Percentiles rank a stretch among this genome's conserved stretches.
Conservation (phyloP, 163 green algal species). For the Coccomyxa subellipsoidea region DNA sequence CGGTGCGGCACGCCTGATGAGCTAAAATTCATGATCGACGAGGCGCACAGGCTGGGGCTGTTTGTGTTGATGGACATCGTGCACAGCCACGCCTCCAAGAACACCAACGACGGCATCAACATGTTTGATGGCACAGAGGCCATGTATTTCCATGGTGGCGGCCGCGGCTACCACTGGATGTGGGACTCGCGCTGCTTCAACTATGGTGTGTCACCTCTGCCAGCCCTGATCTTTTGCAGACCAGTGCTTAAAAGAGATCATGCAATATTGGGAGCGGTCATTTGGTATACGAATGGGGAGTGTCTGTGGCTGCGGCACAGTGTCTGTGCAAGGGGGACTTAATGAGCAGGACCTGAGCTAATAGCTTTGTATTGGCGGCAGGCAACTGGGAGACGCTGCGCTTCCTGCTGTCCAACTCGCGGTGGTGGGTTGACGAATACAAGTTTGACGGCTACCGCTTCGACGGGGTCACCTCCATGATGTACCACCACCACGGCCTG, state of each 20-base stretch:
- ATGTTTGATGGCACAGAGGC: slow-evolving; percentile 90
- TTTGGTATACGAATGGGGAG: no score
- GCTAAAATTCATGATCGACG: slow-evolving; percentile 95
- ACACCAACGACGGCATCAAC: slow-evolving; percentile 91
- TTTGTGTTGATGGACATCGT: slow-evolving; percentile 96
- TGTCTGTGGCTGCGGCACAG: no score
- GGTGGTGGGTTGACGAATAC: slow-evolving; percentile 98
- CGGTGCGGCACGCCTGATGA: slow-evolving; percentile 95
- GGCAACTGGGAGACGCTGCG: slow-evolving; percentile 91
- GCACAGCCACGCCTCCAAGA: slow-evolving; percentile 80
- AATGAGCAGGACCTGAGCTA: no score
- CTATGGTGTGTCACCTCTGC: slow-evolving; percentile 83
- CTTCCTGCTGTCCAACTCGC: slow-evolving; percentile 95
- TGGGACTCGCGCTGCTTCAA: slow-evolving; percentile 94
- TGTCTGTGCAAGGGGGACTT: no score
- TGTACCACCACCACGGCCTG: slow-evolving; percentile 99
- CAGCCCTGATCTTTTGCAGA: no score
- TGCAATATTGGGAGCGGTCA: no score
- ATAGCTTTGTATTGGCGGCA: slow-evolving; percentile 29
- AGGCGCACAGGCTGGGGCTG: slow-evolving; percentile 82
- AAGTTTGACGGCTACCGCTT: slow-evolving; percentile 97
- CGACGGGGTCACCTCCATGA: slow-evolving; percentile 98
- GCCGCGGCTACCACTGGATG: slow-evolving; percentile 90
- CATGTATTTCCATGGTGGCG: slow-evolving; percentile 89
- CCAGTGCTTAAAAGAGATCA: no score